A percentile compares a stretch with the other conserved stretches of the same genome.
phyloP scores from a whole-genome alignment of 306 rosid species.

The Prunus mongolica region DNA sequence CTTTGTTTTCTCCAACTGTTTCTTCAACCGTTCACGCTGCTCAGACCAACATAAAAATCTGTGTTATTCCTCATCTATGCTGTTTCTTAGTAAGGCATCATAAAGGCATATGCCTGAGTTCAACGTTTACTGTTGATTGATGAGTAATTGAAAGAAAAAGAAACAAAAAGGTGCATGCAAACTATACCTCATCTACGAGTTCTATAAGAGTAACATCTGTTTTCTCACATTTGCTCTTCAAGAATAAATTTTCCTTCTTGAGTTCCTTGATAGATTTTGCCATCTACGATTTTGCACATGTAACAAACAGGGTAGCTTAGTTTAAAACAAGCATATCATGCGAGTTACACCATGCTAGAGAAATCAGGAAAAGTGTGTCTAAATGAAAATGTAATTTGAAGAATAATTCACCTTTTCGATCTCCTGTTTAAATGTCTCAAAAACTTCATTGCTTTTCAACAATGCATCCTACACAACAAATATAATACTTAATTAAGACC shows the following conservation, averaged over 20 bases:
- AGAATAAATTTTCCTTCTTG: slow-evolving; percentile 83
- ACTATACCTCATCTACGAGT: slow-evolving; percentile 79
- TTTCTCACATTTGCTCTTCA: slow-evolving; percentile 87
- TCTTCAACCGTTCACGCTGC: slow-evolving; percentile 84
- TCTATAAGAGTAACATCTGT: slow-evolving; percentile 81
- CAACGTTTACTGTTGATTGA: background rate
- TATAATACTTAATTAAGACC: background rate
- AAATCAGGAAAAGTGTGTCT: slow-evolving; percentile 15
- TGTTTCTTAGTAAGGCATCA: background rate
- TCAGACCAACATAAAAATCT: slow-evolving; percentile 21
- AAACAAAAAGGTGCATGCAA: background rate
- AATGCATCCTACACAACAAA: slow-evolving; percentile 71
- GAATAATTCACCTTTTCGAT: slow-evolving; percentile 69
- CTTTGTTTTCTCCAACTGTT: slow-evolving; percentile 74
- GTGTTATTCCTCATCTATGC: background rate
- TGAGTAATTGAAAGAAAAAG: slow-evolving; percentile 4
- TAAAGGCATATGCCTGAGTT: background rate
- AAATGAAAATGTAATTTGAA: slow-evolving; percentile 15
- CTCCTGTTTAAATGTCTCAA: slow-evolving; percentile 89
- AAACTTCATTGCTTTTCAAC: slow-evolving; percentile 84
- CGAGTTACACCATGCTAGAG: background rate
- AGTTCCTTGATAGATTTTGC: slow-evolving; percentile 91
- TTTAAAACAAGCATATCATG: slow-evolving; percentile 17
- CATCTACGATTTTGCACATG: slow-evolving; percentile 54
- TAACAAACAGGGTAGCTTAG: slow-evolving; percentile 5